Evolutionary conservation across 2,329 filamentous ascomycete genomes (phyloP), one percentile per base, ranked within the genome.

Genomic region (Drechslerella dactyloides): DNA sequence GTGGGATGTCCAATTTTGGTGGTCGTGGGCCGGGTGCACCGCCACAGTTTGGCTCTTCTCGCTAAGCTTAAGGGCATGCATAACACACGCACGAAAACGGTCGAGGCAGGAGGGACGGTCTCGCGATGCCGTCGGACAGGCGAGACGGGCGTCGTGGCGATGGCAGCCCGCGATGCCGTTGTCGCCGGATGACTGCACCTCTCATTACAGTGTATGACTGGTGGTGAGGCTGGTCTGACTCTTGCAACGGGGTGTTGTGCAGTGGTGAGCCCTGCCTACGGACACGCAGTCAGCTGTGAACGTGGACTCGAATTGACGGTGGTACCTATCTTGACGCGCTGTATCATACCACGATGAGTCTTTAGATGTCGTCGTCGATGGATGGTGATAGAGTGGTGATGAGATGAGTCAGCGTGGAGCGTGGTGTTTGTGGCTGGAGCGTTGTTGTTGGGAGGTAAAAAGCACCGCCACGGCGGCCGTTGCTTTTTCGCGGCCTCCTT

Each of bases 401-500:
- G n/a, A n/a, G 10, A n/a, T 68, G 63, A 68, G 44, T 68, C 55
- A 33, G 27, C 35, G 59, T 40, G 33, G 10, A 13, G 4, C 40
- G 27, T 42, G 21, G 62, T 62, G 58, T 69, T 69, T 69, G 65
- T 54, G 66, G 59, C 63, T 62, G 56, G 37, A 51, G 61, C 55
- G 37, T 60, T 60, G 63, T 59, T 58, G 46, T 46, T 42, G 37
- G 46, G 37, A 2, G 10, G n/a, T n/a, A n/a, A n/a, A n/a, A n/a
- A n/a, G 54, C 63, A 68, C 63, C 55, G 63, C 63, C 63, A 60
- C 63, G 27, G 27, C 27, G 27, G n/a, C n/a, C 21, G 44, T 21
- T 48, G 37, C 24, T 27, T n/a, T 53, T 11, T 13, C 17, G 30
- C 33, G 19, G 35, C 35, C 51, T 30, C 35, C 37, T 42, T 51